Base-by-base conservation (phyloP, 805 yeast species). In the Tetrapisispora fleetii region DNA sequence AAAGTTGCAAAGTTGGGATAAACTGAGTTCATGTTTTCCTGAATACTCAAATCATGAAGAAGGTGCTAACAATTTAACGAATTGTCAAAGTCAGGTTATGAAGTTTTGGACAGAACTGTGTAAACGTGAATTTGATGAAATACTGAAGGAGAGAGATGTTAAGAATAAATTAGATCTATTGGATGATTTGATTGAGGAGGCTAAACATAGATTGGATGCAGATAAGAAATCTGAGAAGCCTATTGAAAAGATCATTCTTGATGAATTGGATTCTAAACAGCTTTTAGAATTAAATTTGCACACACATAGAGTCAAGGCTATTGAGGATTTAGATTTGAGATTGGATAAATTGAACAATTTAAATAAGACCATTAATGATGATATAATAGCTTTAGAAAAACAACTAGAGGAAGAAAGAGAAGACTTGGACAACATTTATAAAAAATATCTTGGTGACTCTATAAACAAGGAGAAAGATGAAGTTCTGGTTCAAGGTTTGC, bases 1-100 rank as follows among this genome's bases (percentile, higher is more conserved):
- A 4, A 74, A 71, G 53, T 69, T 79, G 39, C 66, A 79, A 37
- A 70, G 73, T 22, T 63, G 71, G 48, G 83, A 79, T 14, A 77
- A 76, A 51, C 59, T 80, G 22, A 63, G 68, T 45, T 58, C 72
- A 19, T 80, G 85, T 57, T 81, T 76, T 57, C 85, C 85, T 2
- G 62, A 65, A 7, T 70, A 78, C 40, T 71, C 81, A 2, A 48
- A 58, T n/a, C 63, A 73, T 16, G 67, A 65, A n/a, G 71, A 68
- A 22, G 83, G 81, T 3, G 61, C 66, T 3, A 65, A 65, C 22
- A 46, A 46, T 40, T 24, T 46, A n/a, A 41, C 69, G 19, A 70
- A 72, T 24, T 81, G 81, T 8, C 67, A 78, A 43, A 64, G 67
- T 19, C 85, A 79, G 54, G 74, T 80, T 13, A 66, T 71, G 17